Percentiles rank a stretch among this genome's conserved stretches.
These are phyloP conservation scores for Clarireedia sp. DNA, from an alignment of 2,329 filamentous ascomycete species.

Conservation along the genomic window DNA sequence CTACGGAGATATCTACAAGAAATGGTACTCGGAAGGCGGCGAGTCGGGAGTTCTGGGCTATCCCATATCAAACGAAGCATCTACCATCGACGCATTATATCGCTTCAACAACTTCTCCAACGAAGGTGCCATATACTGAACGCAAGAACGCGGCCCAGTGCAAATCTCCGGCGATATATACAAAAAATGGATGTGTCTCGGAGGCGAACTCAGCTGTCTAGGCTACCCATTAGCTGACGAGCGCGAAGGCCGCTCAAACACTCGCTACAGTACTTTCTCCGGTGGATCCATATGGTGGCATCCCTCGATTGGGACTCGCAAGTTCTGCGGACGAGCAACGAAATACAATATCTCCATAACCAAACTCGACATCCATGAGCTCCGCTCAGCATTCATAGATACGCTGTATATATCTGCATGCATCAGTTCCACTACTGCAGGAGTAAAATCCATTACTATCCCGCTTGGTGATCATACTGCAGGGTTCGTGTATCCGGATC, in stretches of 20 bases:
- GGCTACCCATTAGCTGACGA: neutral
- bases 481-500: neutral
- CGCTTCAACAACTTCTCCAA: neutral
- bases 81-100: neutral
- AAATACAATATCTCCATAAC: neutral
- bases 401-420: slow-evolving; percentile 1
- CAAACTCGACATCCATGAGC: neutral
- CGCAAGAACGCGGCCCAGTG: neutral
- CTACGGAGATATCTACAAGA: slow-evolving; percentile 6
- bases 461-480: neutral
- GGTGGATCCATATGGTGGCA: slow-evolving; percentile 5
- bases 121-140: neutral
- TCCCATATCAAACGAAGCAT: slow-evolving; percentile 1
- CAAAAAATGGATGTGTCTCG: neutral
- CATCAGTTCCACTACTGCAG: neutral
- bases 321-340: neutral
- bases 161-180: neutral
- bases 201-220: neutral
- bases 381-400: neutral
- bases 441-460: neutral
- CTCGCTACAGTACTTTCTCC: neutral
- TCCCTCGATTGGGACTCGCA: neutral
- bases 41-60: neutral
- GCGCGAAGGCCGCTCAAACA: neutral
- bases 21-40: neutral